These are phyloP conservation scores for Suzukiozyma palmioleophila DNA, from an alignment of 1,139 yeast genomes.

Conservation along the genomic window DNA sequence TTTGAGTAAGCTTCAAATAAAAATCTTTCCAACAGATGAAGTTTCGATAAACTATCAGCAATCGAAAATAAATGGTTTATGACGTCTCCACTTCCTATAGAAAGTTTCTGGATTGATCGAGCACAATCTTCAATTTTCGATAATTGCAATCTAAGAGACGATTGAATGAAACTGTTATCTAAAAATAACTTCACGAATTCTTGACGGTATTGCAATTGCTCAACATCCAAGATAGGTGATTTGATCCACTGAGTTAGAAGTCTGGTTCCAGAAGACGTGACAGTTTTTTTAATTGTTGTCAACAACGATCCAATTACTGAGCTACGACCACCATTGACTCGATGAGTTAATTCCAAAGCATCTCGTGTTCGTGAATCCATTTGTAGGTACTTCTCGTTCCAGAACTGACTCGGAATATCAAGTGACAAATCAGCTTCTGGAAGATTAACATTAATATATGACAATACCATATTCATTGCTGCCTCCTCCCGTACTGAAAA, in stretches of 20 bases:
- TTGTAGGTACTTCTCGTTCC: slow-evolving; percentile 55
- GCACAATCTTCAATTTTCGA: slow-evolving; percentile 34
- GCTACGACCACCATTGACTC: slow-evolving; percentile 52
- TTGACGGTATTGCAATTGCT: slow-evolving; percentile 59
- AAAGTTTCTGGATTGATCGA: slow-evolving; percentile 33
- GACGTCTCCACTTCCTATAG: slow-evolving; percentile 33
- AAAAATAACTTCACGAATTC: slow-evolving; percentile 53
- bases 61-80: slow-evolving; percentile 27
- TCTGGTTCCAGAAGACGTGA: slow-evolving; percentile 79
- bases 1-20: slow-evolving; percentile 15
- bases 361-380: slow-evolving; percentile 81
- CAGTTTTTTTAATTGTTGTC: slow-evolving; percentile 64
- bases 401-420: slow-evolving; percentile 34
- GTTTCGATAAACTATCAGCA: slow-evolving; percentile 28
- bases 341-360: slow-evolving; percentile 65
- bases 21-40: slow-evolving; percentile 20
- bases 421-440: slow-evolving; percentile 37
- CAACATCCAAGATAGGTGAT: slow-evolving; percentile 65
- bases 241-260: slow-evolving; percentile 75
- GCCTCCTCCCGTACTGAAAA: slow-evolving; percentile 42
- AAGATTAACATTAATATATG: slow-evolving; percentile 36
- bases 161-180: slow-evolving; percentile 31
- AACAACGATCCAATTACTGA: slow-evolving; percentile 66
- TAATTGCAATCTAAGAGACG: slow-evolving; percentile 21
- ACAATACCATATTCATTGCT: slow-evolving; percentile 42